Percentiles rank a stretch among this genome's conserved stretches.
Conservation (phyloP, 2,329 filamentous ascomycete species). For the Botrytis medusae region DNA sequence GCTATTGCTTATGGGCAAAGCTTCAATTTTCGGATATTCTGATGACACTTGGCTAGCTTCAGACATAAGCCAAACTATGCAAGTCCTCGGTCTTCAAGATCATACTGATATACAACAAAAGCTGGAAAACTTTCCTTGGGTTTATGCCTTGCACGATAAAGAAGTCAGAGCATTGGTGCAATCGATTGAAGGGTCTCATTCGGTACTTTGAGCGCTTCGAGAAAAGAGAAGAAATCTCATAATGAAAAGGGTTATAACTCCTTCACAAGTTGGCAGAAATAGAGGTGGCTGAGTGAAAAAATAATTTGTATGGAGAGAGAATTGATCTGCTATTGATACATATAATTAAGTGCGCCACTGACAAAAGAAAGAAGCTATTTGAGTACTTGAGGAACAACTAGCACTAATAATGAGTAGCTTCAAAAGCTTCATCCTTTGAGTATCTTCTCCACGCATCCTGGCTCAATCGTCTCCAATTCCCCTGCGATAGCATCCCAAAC, state of each 20-base stretch:
- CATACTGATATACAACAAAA: constrained; percentile 25
- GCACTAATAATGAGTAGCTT: background rate
- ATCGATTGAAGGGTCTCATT: background rate
- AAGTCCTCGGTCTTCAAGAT: constrained; percentile 23
- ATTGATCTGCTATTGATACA: background rate
- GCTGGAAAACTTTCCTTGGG: constrained; percentile 35
- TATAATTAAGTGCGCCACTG: no score
- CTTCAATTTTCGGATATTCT: constrained; percentile 18
- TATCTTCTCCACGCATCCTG: constrained; percentile 35
- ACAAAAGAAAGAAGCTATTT: background rate
- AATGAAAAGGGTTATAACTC: fast-evolving
- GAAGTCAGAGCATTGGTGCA: background rate
- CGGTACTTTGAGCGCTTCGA: background rate
- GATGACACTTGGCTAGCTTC: constrained; percentile 24
- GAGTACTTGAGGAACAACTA: background rate
- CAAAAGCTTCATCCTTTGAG: constrained; percentile 1
- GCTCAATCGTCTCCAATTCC: constrained; percentile 37
- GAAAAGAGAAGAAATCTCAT: background rate
- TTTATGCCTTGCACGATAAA: constrained; percentile 31
- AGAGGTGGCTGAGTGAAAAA: background rate
- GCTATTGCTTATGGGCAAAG: constrained; percentile 28
- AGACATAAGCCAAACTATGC: constrained; percentile 20
- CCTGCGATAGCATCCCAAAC: constrained; percentile 37
- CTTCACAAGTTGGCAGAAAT: background rate
- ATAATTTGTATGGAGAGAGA: background rate